Conservation (phyloP, 768 basidiomycete genomes). For the Rhodosporidiobolus sp. region DNA sequence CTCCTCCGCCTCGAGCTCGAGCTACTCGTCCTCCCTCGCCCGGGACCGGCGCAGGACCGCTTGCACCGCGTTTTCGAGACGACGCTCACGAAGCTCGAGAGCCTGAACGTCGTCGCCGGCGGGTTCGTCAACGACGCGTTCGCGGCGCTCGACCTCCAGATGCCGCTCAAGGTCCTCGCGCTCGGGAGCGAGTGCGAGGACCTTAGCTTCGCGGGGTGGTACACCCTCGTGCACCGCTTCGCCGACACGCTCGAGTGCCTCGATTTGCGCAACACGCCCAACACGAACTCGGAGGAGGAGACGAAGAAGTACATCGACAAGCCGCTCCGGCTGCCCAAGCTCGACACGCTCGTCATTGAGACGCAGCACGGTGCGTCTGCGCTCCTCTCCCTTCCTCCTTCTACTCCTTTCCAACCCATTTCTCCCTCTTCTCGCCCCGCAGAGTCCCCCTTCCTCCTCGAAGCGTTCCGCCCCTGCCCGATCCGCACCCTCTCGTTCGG, state of each 20-base stretch:
- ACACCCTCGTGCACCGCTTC: conserved; percentile 18
- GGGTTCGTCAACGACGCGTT: conserved; percentile 24
- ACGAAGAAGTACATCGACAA: conserved; percentile 5
- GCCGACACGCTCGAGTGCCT: conserved; percentile 11
- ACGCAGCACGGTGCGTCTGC: conserved; percentile 25
- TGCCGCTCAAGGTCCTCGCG: conserved; percentile 13
- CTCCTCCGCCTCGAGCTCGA: conserved; percentile 20
- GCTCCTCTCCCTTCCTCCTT: conserved; percentile 1
- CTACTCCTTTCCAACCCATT: too few relatives aligned
- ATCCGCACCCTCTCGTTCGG: conserved; percentile 6
- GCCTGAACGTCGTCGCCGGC: conserved; percentile 12
- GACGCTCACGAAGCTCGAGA: conserved; percentile 20
- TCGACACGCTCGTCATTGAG: conserved; percentile 26
- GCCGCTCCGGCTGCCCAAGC: conserved; percentile 7
- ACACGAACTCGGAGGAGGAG: conserved; percentile 2
- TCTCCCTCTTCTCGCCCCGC: too few relatives aligned
- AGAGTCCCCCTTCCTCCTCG: conserved; percentile 2
- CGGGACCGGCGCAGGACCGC: background rate
- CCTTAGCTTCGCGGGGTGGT: conserved; percentile 19
- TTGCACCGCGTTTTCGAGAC: conserved; percentile 7
- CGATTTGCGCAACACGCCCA: conserved; percentile 20
- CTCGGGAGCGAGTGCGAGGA: conserved; percentile 12
- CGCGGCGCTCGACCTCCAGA: background rate
- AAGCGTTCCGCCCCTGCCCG: background rate
- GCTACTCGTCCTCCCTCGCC: background rate